Evolutionary conservation across 306 rosid genomes (phyloP).

Genomic region (Vigna radiata): DNA sequence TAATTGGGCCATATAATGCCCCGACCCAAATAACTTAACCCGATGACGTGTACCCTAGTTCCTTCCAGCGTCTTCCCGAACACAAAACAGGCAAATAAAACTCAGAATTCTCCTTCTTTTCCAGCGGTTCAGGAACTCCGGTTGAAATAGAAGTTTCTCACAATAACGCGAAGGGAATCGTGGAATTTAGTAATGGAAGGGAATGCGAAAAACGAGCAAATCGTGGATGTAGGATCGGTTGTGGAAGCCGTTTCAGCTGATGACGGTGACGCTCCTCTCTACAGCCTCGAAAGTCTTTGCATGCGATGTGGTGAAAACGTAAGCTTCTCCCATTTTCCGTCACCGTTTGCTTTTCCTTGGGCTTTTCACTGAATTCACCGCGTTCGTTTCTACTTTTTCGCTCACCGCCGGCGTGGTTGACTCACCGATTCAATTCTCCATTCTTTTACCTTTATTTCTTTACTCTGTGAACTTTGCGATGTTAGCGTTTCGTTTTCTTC

Average conservation of each 20-base stretch:
- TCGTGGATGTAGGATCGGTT: constrained; percentile 80
- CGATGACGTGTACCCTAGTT: constrained; percentile 19
- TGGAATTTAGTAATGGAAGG: constrained; percentile 37
- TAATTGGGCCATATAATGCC: background rate
- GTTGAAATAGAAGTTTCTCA: background rate
- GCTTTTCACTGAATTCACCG: background rate
- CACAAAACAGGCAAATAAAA: background rate
- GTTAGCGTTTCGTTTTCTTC: background rate
- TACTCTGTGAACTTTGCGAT: background rate
- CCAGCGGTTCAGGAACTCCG: background rate
- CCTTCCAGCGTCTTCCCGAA: constrained; percentile 22
- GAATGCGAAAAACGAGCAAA: constrained; percentile 46
- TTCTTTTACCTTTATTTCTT: background rate
- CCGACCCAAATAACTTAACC: constrained; percentile 3
- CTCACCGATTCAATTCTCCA: background rate
- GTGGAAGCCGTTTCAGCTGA: constrained; percentile 85
- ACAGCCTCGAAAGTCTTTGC: constrained; percentile 83
- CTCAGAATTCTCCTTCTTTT: background rate
- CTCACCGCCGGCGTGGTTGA: background rate
- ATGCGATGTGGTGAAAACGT: constrained; percentile 92
- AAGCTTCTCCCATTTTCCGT: constrained; percentile 3
- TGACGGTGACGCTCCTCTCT: constrained; percentile 68
- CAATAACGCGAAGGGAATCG: background rate
- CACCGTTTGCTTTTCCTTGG: background rate
- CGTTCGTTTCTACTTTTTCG: background rate